Base-by-base conservation (phyloP, 2,329 filamentous ascomycete genomes). In the Harringtonia lauricola region DNA sequence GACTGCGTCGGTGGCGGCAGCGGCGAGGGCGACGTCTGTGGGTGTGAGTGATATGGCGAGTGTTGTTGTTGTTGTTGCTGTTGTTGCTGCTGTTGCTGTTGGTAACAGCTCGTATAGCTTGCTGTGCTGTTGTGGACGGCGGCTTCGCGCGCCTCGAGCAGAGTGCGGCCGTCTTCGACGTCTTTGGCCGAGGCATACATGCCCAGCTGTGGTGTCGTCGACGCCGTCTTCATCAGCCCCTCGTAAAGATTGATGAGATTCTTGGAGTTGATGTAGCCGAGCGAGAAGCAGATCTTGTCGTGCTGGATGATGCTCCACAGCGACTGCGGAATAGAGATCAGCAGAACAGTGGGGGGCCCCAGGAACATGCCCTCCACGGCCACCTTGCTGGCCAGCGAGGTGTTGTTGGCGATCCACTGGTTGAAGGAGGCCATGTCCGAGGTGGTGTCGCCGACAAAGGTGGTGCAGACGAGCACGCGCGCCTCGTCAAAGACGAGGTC, bases 341-440 rank as follows among this genome's bases (percentile, higher is more conserved):
- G 62, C 9, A 82, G 61, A 64, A 81, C 79, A 0, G 79, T 81
- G 1, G 78, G 77, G 1, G 78, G 78, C 0, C 78, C 79, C 17
- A 81, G 62, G 49, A 82, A 82, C 74, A 82, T 81, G 51, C 76
- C 78, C 55, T 82, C 78, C 5, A 82, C 76, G 8, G 71, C 67
- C 45, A 82, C 75, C 51, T 74, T 76, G 15, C 72, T 67, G 1
- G 72, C 72, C 3, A 74, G 66, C 0, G 70, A 60, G 1, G 77
- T 74, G 1, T 70, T 70, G 50, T 74, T 72, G 37, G 76, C 71
- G n/a, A 82, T 64, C 78, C 78, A 82, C 49, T 79, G 72, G 46
- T 79, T 73, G 55, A 81, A 81, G 45, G 70, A 79, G 3, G 74
- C 71, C 76, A 81, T 81, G 49, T 81, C 76, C 13, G 75, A 68